A percentile compares a stretch with the other conserved stretches of the same genome.
These are phyloP conservation scores for Vitis hybrid DNA, from an alignment of 177 flowering plant genomes.

Conservation along the genomic window DNA sequence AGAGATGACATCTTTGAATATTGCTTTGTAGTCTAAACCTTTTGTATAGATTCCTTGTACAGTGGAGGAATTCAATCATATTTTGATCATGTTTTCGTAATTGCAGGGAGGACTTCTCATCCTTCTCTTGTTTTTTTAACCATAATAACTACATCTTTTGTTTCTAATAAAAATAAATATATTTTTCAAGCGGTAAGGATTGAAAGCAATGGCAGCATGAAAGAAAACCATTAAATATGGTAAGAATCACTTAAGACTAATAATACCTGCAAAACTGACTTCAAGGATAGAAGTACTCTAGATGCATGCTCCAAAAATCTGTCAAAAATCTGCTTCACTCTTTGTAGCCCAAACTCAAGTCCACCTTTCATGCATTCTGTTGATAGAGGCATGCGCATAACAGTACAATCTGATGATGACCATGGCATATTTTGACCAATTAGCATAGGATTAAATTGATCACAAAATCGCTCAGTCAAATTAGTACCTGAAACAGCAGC, in stretches of 20 bases:
- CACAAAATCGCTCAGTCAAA: constrained; percentile 70
- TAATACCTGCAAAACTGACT: constrained; percentile 85
- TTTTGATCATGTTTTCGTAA: too few relatives aligned
- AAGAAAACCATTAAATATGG: not conserved
- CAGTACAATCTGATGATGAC: constrained; percentile 57
- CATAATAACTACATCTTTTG: too few relatives aligned
- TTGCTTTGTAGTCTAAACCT: too few relatives aligned
- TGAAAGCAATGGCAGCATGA: too few relatives aligned
- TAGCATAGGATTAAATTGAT: constrained; percentile 89
- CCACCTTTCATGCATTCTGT: constrained; percentile 66
- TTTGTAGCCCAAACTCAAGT: constrained; percentile 45
- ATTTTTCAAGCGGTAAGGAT: too few relatives aligned
- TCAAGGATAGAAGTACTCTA: constrained; percentile 62
- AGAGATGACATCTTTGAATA: too few relatives aligned
- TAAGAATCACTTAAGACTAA: not conserved
- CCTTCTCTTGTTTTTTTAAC: too few relatives aligned
- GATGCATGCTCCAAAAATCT: constrained; percentile 70
- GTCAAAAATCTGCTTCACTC: constrained; percentile 51
- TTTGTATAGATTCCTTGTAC: too few relatives aligned
- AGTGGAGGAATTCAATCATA: too few relatives aligned
- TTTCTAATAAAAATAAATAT: too few relatives aligned
- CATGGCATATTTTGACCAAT: constrained; percentile 55
- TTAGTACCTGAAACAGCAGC: constrained; percentile 60
- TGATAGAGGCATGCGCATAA: constrained; percentile 92
- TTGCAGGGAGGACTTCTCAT: too few relatives aligned